Base-by-base conservation (phyloP, 1,139 yeast species). In the Kluyveromyces sp. region DNA sequence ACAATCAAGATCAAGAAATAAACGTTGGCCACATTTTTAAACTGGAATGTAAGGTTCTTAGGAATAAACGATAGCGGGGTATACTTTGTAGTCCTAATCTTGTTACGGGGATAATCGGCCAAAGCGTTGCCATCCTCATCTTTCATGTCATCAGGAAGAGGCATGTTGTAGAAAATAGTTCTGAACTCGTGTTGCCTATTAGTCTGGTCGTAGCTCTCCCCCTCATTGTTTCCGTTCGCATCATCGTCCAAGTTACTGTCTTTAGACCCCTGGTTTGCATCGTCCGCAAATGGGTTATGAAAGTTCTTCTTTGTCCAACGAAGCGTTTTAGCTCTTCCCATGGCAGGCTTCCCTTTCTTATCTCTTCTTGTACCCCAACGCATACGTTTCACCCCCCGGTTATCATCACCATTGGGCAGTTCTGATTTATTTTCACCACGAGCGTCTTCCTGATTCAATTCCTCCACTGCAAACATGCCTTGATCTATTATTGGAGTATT, bases 31-130 rank as follows among this genome's bases (percentile, higher is more conserved):
- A 89, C 80, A 61, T 89, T 92, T 49, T 78, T 79, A 64, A 92
- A 89, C 66, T 92, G 97, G 52, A 73, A 74, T 46, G 70, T 62
- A 39, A 92, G 64, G 63, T 92, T 89, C 65, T 87, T 88, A 12
- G 97, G 97, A 37, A 92, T 59, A 57, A 92, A 92, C 4, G 94
- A 70, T 41, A 92, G 60, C 4, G 96, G 96, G 8, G 97, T 89
- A 64, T 92, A 92, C 65, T 88, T 89, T 3, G 98, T 88, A 1
- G 98, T 89, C 68, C 96, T 81, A 56, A 92, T 87, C 65, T 92
- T 92, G 68, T 92, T 92, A 61, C 95, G 75, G 2, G 94, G 80
- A 61, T 82, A 92, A 12, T 58, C 52, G 9, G 66, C 57, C 4
- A 68, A 55, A 0, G 94, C 94, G 44, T 70, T 64, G 13, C 87